Evolutionary conservation across 495 filamentous ascomycete species (phyloP), one percentile per base, ranked within the genome.

Genomic region (Tuber aestivum): DNA sequence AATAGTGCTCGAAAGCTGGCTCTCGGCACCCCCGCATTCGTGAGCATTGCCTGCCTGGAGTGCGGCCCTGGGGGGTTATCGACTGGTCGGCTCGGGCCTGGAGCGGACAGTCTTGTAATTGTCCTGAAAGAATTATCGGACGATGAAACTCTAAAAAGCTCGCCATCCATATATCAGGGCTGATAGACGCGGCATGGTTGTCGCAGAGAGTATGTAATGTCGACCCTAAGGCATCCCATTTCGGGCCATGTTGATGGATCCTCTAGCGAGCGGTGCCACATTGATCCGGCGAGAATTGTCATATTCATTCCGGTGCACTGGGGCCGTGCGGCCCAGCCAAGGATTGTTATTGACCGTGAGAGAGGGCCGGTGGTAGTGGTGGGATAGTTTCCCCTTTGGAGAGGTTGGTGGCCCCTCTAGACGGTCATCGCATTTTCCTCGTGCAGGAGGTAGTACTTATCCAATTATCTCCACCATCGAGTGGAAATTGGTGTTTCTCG

Each of bases 401-500:
- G 74, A 40, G 75, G 69, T 76, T 83, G 61, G 41, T 81, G 61
- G 72, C 84, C 77, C 70, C 73, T 83, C 75, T 68, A 41, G 56
- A 84, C 20, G 41, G 32, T 81, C 40, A 70, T 82, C 75, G 65
- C 79, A 77, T 74, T 79, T 75, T 81, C 76, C 73, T 82, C 72
- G 70, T 48, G 75, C 72, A 83, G 45, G 56, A 75, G 74, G 78
- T 78, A 82, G 69, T 75, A 71, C 40, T 20, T 75, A 45, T 74
- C 69, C 74, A 48, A 84, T 41, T 75, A 83, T 82, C 40, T 83
- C 77, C 40, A 83, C 72, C 81, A 85, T 85, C 56, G 56, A 76
- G 74, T 84, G 78, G 73, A 86, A 79, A 78, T 84, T 83, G 70
- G 79, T 77, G 77, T 85, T 82, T 50, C 82, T 84, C 74, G 85